phyloP scores from a whole-genome alignment of 768 basidiomycete genomes.

The Termitomyces sp. region DNA sequence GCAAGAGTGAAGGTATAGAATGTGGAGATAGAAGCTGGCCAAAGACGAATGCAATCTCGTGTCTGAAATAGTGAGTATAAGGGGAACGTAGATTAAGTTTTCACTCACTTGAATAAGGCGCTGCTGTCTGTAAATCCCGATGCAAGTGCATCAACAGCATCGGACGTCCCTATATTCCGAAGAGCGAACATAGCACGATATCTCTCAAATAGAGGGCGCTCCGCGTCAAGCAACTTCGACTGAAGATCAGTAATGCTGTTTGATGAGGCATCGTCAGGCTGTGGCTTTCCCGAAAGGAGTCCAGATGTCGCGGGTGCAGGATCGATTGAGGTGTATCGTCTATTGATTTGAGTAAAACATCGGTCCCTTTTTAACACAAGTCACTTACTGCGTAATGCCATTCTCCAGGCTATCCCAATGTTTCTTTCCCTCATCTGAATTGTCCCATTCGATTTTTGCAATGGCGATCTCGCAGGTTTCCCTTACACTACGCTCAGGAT shows the following conservation, averaged over 20 bases:
- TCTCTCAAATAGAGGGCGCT: slow-evolving; percentile 78
- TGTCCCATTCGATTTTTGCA: slow-evolving; percentile 91
- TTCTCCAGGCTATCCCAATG: slow-evolving; percentile 30
- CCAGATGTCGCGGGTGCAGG: slow-evolving; percentile 79
- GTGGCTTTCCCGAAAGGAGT: slow-evolving; percentile 50
- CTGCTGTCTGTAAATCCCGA: slow-evolving; percentile 86
- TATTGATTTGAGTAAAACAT: slow-evolving; percentile 19
- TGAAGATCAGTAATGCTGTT: slow-evolving; percentile 50
- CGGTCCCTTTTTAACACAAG: not conserved
- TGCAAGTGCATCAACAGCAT: slow-evolving; percentile 87
- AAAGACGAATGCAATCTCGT: slow-evolving; percentile 98
- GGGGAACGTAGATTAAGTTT: not conserved
- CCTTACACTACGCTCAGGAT: slow-evolving; percentile 70
- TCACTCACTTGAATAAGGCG: slow-evolving; percentile 84
- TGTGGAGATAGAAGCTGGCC: slow-evolving; percentile 90
- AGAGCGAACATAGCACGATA: slow-evolving; percentile 99
- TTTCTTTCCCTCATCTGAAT: slow-evolving; percentile 63
- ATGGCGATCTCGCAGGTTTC: slow-evolving; percentile 98
- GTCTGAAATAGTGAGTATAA: slow-evolving; percentile 40
- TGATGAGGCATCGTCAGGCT: slow-evolving; percentile 43
- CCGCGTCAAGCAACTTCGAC: slow-evolving; percentile 56
- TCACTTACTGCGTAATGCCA: slow-evolving; percentile 31
- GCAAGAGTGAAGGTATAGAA: slow-evolving; percentile 79
- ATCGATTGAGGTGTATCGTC: slow-evolving; percentile 79
- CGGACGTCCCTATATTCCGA: slow-evolving; percentile 83